Conservation (phyloP, 352 stramenopile species). For the Globisporangium takayamanum region DNA sequence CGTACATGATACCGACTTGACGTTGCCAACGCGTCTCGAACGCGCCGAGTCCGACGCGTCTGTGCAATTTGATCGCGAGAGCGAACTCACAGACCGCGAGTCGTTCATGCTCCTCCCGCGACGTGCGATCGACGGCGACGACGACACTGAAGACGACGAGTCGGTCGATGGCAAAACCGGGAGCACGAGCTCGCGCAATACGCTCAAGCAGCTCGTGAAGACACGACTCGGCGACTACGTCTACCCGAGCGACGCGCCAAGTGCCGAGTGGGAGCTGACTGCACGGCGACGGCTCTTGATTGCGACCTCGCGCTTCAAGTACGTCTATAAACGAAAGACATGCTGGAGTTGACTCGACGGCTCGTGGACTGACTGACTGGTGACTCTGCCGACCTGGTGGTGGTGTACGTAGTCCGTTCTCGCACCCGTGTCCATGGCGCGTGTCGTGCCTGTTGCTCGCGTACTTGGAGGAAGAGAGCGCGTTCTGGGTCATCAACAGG, state of each 20-base stretch:
- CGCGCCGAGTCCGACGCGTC: conserved; percentile 37
- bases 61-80: conserved; percentile 33
- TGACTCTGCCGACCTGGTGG: background rate
- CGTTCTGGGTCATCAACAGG: conserved; percentile 83
- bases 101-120: conserved; percentile 27
- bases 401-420: conserved; percentile 42
- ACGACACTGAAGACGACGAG: conserved; percentile 24
- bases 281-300: conserved; percentile 59
- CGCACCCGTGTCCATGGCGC: conserved; percentile 66
- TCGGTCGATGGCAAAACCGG: conserved; percentile 3
- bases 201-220: conserved; percentile 54
- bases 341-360: too few relatives aligned
- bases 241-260: conserved; percentile 55
- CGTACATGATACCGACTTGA: conserved; percentile 2
- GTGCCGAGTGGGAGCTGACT: conserved; percentile 49
- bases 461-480: conserved; percentile 73
- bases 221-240: conserved; percentile 55
- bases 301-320: conserved; percentile 69
- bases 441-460: conserved; percentile 59
- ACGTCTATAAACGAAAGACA: conserved; percentile 5
- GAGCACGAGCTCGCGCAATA: conserved; percentile 19
- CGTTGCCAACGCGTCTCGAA: conserved; percentile 1
- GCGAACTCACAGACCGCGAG: conserved; percentile 22
- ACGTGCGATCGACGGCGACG: conserved; percentile 18
- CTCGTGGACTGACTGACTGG: background rate